A percentile compares a stretch with the other conserved stretches of the same genome.
Evolutionary conservation across 2,329 filamentous ascomycete genomes (phyloP).

Genomic region (Pyrenochaeta sp.): DNA sequence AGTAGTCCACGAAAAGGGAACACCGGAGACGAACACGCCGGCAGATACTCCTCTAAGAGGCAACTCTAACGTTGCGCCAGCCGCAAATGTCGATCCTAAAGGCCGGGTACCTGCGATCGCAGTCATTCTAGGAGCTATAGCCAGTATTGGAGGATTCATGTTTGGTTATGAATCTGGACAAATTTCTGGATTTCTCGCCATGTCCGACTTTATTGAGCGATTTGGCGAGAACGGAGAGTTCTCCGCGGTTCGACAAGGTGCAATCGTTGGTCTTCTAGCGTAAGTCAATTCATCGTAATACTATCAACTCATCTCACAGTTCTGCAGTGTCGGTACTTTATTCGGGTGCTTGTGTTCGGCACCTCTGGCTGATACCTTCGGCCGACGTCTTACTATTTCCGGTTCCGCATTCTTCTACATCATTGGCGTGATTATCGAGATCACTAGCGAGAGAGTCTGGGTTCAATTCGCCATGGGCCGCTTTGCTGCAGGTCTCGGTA

Average conservation of each 20-base stretch:
- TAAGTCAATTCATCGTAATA: slow-evolving; percentile 19
- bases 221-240: slow-evolving; percentile 46
- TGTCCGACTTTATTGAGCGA: slow-evolving; percentile 43
- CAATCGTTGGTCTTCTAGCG: slow-evolving; percentile 48
- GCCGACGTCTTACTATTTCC: slow-evolving; percentile 69
- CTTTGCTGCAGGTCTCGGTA: slow-evolving; percentile 70
- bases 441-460: slow-evolving; percentile 66
- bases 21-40: slow-evolving; percentile 33
- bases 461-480: slow-evolving; percentile 71
- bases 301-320: slow-evolving; percentile 11
- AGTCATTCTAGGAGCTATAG: slow-evolving; percentile 40
- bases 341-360: slow-evolving; percentile 70
- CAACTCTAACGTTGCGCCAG: slow-evolving; percentile 23
- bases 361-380: slow-evolving; percentile 68
- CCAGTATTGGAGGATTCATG: slow-evolving; percentile 49
- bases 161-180: slow-evolving; percentile 44
- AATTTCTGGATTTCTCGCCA: slow-evolving; percentile 45
- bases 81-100: slow-evolving; percentile 21
- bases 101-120: slow-evolving; percentile 39
- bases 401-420: slow-evolving; percentile 69
- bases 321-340: slow-evolving; percentile 69
- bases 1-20: slow-evolving; percentile 34
- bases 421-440: slow-evolving; percentile 71
- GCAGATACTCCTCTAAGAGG: slow-evolving; percentile 34
- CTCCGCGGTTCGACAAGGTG: slow-evolving; percentile 44